Percentiles rank a stretch among this genome's conserved stretches.
phyloP scores from a whole-genome alignment of 2,329 filamentous ascomycete genomes.

The Pyrenophora teres region DNA sequence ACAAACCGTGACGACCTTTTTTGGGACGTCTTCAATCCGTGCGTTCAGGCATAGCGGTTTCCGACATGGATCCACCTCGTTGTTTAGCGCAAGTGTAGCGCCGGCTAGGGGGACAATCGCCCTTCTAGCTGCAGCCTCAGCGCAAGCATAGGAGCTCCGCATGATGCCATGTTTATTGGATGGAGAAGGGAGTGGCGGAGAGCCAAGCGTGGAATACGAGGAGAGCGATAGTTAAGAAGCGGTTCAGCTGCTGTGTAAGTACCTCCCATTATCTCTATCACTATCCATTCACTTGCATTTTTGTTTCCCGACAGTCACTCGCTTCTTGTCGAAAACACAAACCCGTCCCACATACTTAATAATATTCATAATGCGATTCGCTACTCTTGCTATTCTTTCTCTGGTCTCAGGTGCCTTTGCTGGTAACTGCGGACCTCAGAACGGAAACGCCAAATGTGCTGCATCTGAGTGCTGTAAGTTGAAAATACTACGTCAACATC shows the following conservation, averaged over 20 bases:
- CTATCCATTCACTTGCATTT: neutral
- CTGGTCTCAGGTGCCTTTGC: slow-evolving; percentile 35
- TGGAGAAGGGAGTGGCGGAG: slow-evolving; percentile 8
- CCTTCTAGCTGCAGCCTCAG: slow-evolving; percentile 11
- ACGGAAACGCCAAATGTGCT: slow-evolving; percentile 41
- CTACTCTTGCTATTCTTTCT: slow-evolving; percentile 30
- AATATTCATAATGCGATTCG: slow-evolving; percentile 40
- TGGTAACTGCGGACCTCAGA: slow-evolving; percentile 44
- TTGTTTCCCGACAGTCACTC: slow-evolving; percentile 6
- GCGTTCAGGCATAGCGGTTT: slow-evolving; percentile 16
- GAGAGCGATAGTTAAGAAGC: slow-evolving; percentile 9
- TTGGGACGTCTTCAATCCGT: slow-evolving; percentile 9
- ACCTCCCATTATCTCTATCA: neutral
- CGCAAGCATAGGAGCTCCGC: slow-evolving; percentile 12
- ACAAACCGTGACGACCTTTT: neutral
- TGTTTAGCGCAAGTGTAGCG: slow-evolving; percentile 17
- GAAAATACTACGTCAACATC: too few species aligned
- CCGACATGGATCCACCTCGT: slow-evolving; percentile 7
- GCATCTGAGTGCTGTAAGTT: slow-evolving; percentile 44
- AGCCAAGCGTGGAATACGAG: slow-evolving; percentile 21
- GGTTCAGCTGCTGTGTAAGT: slow-evolving; percentile 5
- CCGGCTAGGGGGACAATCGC: slow-evolving; percentile 8
- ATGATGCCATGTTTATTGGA: slow-evolving; percentile 17
- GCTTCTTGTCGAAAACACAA: slow-evolving; percentile 3
- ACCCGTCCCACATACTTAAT: slow-evolving; percentile 1